These are phyloP conservation scores for Cryphonectria parasitica DNA, from an alignment of 2,329 filamentous ascomycete genomes.

Conservation along the genomic window DNA sequence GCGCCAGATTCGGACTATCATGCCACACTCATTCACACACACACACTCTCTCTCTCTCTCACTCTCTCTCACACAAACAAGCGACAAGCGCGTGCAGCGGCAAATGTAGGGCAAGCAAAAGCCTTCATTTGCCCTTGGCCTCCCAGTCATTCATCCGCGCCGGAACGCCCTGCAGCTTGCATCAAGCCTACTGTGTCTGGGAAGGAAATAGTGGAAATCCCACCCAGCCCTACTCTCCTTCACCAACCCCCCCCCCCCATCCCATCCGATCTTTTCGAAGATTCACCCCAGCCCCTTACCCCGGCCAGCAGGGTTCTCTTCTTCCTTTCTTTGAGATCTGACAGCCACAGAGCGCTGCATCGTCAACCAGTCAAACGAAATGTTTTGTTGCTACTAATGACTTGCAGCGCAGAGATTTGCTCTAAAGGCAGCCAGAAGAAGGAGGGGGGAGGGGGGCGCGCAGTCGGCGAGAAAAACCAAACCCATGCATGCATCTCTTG, in stretches of 20 bases:
- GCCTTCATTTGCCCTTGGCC: neutral
- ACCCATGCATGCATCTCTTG: neutral
- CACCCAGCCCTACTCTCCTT: neutral
- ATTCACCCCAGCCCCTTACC: neutral
- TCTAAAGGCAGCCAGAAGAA: neutral
- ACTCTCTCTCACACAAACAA: constrained; percentile 2
- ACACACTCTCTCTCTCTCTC: too few relatives aligned
- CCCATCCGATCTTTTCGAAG: neutral
- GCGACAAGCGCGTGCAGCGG: constrained; percentile 22
- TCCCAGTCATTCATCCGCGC: constrained; percentile 11
- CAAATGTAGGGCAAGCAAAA: neutral
- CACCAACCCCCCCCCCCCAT: too few relatives aligned
- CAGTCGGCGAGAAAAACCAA: neutral
- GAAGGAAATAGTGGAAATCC: neutral
- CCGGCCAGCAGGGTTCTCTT: neutral
- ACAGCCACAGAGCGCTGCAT: neutral
- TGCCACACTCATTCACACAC: constrained; percentile 1
- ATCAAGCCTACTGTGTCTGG: neutral
- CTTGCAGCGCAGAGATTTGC: neutral
- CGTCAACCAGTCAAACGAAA: neutral
- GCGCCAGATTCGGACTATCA: constrained; percentile 10
- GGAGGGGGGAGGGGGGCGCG: too few relatives aligned
- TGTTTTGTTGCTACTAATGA: neutral
- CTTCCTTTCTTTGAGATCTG: neutral
- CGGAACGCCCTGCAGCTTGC: constrained; percentile 24